Conservation (phyloP, 2,329 filamentous ascomycete genomes). For the Pseudogymnoascus sp. region DNA sequence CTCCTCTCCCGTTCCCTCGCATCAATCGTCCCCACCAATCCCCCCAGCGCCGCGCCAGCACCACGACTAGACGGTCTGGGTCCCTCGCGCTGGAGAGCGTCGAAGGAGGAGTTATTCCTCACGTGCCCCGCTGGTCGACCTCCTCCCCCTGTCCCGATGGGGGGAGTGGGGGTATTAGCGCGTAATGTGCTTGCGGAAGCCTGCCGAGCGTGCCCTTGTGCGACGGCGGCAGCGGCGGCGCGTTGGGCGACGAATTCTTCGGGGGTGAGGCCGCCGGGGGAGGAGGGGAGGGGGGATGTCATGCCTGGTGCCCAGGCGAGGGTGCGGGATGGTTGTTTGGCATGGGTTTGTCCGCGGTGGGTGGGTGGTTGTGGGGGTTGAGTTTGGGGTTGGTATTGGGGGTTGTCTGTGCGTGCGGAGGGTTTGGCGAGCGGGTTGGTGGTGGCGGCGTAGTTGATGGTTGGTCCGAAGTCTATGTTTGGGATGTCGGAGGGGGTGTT, state of each 20-base stretch:
- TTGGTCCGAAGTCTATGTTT: constrained; percentile 78
- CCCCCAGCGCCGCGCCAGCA: constrained; percentile 26
- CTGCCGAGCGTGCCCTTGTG: constrained; percentile 50
- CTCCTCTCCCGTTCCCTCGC: constrained; percentile 71
- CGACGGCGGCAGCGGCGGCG: constrained; percentile 45
- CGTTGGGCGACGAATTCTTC: constrained; percentile 82
- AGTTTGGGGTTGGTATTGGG: neutral
- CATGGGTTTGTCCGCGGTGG: neutral
- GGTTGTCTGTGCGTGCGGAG: neutral
- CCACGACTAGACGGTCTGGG: neutral
- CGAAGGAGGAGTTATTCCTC: constrained; percentile 38
- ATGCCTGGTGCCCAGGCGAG: constrained; percentile 74
- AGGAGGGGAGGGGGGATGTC: constrained; percentile 40
- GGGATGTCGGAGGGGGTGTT: constrained; percentile 40
- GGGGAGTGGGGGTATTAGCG: constrained; percentile 37
- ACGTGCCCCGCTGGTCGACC: constrained; percentile 17
- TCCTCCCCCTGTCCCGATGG: constrained; percentile 17
- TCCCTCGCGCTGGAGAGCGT: constrained; percentile 38
- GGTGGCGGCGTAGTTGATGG: constrained; percentile 51
- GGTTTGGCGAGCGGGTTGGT: neutral
- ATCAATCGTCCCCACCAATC: constrained; percentile 72
- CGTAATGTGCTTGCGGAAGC: constrained; percentile 45
- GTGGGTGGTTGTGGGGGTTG: neutral
- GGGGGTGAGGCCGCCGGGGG: constrained; percentile 52
- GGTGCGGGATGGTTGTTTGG: constrained; percentile 38